Evolutionary conservation across 2,329 filamentous ascomycete genomes (phyloP).

Genomic region (Aspergillus transmontanensis): DNA sequence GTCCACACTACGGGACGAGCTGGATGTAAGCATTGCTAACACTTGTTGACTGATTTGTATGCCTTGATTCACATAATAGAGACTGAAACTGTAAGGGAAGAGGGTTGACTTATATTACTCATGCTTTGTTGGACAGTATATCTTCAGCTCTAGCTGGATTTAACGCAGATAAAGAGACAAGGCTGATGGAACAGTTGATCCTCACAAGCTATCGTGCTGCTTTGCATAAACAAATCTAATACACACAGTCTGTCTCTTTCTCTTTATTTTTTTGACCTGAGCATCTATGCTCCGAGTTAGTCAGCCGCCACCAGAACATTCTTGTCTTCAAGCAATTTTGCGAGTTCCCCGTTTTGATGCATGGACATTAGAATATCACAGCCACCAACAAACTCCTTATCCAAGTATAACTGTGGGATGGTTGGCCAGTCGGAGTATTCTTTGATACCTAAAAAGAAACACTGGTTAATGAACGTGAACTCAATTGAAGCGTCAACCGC

Average conservation of each 20-base stretch:
- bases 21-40: not conserved
- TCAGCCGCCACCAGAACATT: conserved; percentile 73
- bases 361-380: conserved; percentile 96
- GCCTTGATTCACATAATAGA: not conserved
- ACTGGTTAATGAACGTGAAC: conserved; percentile 6
- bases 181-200: not conserved
- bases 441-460: conserved; percentile 75
- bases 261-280: no score
- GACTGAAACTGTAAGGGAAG: not conserved
- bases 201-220: not conserved
- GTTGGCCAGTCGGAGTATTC: conserved; percentile 99
- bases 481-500: not conserved
- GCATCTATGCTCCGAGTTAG: conserved; percentile 17
- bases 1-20: no score
- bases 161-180: not conserved
- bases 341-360: conserved; percentile 93
- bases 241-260: no score
- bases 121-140: not conserved
- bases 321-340: conserved; percentile 90
- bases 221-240: not conserved
- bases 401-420: conserved; percentile 93
- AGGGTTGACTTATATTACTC: not conserved
- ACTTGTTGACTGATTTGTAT: not conserved
- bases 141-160: not conserved
- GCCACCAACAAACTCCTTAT: conserved; percentile 96